These are phyloP conservation scores for Xylaria sp. DNA, from an alignment of 2,329 filamentous ascomycete species.

Conservation along the genomic window DNA sequence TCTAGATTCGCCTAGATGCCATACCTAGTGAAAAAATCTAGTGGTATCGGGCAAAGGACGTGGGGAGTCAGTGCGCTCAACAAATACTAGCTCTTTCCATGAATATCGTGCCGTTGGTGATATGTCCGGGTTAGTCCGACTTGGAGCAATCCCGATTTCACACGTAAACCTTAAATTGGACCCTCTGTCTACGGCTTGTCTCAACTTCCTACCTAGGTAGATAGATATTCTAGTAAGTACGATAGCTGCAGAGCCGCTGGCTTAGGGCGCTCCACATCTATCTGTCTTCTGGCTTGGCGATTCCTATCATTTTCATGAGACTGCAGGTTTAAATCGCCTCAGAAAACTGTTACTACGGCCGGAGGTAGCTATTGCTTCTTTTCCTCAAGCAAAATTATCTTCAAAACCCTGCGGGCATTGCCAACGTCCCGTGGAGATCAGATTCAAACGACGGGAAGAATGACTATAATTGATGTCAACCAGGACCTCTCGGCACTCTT, in stretches of 20 bases:
- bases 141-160: conserved; percentile 1
- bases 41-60: conserved; percentile 1
- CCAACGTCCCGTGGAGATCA: conserved; percentile 3
- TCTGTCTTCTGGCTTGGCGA: conserved; percentile 6
- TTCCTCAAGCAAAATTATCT: conserved; percentile 4
- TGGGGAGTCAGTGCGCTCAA: not conserved
- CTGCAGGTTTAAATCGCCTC: conserved; percentile 1
- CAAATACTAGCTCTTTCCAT: not conserved
- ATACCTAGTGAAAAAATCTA: not conserved
- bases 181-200: conserved; percentile 8
- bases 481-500: conserved; percentile 81
- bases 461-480: conserved; percentile 74
- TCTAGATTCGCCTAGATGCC: conserved; percentile 1
- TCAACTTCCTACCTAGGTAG: not conserved
- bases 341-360: not conserved
- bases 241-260: conserved; percentile 18
- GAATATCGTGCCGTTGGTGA: not conserved
- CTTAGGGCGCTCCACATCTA: conserved; percentile 28
- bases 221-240: conserved; percentile 3
- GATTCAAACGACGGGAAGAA: conserved; percentile 46
- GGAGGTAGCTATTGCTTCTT: not conserved
- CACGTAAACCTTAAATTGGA: conserved; percentile 9
- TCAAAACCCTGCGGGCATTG: not conserved
- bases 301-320: conserved; percentile 13
- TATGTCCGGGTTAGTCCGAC: not conserved